Evolutionary conservation across 352 stramenopile species (phyloP).

Genomic region (Phytopythium helicoides): DNA sequence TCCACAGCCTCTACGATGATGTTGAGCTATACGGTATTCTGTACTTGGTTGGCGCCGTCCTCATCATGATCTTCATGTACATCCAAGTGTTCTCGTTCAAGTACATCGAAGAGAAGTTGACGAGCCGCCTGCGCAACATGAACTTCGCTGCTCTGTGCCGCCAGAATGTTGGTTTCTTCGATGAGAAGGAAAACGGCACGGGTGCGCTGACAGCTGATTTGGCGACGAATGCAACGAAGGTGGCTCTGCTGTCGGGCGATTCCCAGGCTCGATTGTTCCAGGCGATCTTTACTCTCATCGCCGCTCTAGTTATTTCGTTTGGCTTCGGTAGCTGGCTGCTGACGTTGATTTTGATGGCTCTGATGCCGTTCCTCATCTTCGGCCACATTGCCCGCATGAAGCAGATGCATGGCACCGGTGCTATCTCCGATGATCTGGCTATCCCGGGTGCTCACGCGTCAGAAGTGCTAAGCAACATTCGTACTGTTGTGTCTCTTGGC

Average conservation of each 20-base stretch:
- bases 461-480: conserved; percentile 40
- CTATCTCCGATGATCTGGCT: no score
- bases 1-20: conserved; percentile 23
- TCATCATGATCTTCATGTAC: conserved; percentile 15
- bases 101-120: conserved; percentile 43
- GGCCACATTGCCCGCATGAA: conserved; percentile 28
- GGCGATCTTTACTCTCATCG: conserved; percentile 36
- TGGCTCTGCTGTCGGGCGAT: conserved; percentile 40
- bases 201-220: conserved; percentile 71
- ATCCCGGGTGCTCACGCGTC: conserved; percentile 36
- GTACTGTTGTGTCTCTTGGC: conserved; percentile 33
- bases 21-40: conserved; percentile 20
- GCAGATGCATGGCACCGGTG: conserved; percentile 12
- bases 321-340: conserved; percentile 49
- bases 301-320: conserved; percentile 47
- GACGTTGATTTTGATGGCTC: conserved; percentile 48
- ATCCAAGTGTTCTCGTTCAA: conserved; percentile 34
- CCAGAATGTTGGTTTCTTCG: conserved; percentile 68
- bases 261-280: conserved; percentile 45
- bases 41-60: conserved; percentile 20
- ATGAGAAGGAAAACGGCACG: conserved; percentile 47
- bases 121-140: conserved; percentile 29
- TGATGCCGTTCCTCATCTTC: conserved; percentile 63
- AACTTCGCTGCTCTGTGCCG: conserved; percentile 34
- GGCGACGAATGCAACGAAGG: conserved; percentile 41